A percentile compares a stretch with the other conserved stretches of the same genome.
These are phyloP conservation scores for Manihot esculenta DNA, from an alignment of 441 rosid species.

Conservation along the genomic window DNA sequence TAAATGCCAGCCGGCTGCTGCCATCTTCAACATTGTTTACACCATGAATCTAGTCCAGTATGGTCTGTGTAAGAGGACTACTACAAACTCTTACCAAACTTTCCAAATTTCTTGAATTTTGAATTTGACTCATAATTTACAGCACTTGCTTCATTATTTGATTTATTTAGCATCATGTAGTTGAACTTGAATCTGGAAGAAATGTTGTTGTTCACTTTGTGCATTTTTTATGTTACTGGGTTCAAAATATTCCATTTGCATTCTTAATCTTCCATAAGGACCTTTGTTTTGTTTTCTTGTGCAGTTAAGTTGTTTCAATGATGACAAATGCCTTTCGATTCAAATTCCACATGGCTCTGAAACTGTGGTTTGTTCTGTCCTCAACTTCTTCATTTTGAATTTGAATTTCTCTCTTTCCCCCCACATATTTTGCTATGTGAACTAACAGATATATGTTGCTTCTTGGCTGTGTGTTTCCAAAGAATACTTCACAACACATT, in stretches of 20 bases:
- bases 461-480: conserved; percentile 29
- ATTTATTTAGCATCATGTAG: not conserved
- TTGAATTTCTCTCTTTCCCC: conserved; percentile 13
- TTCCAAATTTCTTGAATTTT: not conserved
- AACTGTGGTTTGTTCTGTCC: conserved; percentile 50
- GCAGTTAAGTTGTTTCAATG: conserved; percentile 65
- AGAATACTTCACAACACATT: conserved; percentile 67
- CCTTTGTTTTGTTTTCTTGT: conserved; percentile 21
- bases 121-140: not conserved
- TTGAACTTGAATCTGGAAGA: not conserved
- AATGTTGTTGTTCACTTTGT: conserved; percentile 4
- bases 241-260: conserved; percentile 12
- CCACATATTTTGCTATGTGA: conserved; percentile 4
- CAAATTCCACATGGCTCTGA: conserved; percentile 63
- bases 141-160: not conserved
- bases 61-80: not conserved
- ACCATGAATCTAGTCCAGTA: not conserved
- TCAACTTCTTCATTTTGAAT: conserved; percentile 19
- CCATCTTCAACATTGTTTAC: not conserved
- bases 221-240: conserved; percentile 10
- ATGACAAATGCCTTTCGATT: conserved; percentile 68
- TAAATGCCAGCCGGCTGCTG: not conserved
- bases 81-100: not conserved
- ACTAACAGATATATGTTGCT: conserved; percentile 14
- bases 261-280: conserved; percentile 14